Percentiles rank a stretch among this genome's conserved stretches.
Conservation (phyloP, 371 early-diverging fungal species). For the Smittium mucronatum region DNA sequence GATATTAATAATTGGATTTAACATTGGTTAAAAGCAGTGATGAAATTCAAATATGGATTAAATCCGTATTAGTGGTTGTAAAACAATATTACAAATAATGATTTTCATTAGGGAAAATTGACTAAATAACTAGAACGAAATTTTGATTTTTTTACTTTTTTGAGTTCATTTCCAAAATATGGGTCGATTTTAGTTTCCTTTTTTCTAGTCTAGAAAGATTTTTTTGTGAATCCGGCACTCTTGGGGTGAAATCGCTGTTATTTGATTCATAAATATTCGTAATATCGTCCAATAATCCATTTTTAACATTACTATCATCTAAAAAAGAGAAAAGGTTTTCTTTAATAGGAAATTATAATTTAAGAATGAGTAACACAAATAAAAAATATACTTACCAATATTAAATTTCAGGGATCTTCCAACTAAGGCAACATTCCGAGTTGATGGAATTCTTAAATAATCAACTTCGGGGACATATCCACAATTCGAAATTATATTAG, state of each 20-base stretch:
- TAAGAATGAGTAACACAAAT: neutral
- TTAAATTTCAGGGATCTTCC: slow-evolving; percentile 32
- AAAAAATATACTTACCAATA: slow-evolving; percentile 5
- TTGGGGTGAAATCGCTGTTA: slow-evolving; percentile 14
- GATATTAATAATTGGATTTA: no score
- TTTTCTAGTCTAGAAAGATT: slow-evolving; percentile 1
- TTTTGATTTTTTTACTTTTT: no score
- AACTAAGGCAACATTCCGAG: slow-evolving; percentile 71
- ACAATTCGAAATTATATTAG: slow-evolving; percentile 38
- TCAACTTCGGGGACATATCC: slow-evolving; percentile 57
- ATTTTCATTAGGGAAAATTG: no score
- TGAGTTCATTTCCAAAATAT: no score
- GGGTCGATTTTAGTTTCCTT: no score
- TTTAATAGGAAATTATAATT: neutral
- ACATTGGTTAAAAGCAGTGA: no score
- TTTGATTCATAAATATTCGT: slow-evolving; percentile 9
- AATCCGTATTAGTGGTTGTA: no score
- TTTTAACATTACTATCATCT: slow-evolving; percentile 2
- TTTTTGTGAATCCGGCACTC: slow-evolving; percentile 29
- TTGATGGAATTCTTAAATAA: slow-evolving; percentile 69
- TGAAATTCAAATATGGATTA: no score
- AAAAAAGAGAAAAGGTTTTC: neutral
- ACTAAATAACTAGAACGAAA: no score
- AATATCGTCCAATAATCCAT: slow-evolving; percentile 1
- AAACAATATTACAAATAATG: no score